These are phyloP conservation scores for Nannochloris sp. DNA, from an alignment of 139 green algal genomes.

Conservation along the genomic window DNA sequence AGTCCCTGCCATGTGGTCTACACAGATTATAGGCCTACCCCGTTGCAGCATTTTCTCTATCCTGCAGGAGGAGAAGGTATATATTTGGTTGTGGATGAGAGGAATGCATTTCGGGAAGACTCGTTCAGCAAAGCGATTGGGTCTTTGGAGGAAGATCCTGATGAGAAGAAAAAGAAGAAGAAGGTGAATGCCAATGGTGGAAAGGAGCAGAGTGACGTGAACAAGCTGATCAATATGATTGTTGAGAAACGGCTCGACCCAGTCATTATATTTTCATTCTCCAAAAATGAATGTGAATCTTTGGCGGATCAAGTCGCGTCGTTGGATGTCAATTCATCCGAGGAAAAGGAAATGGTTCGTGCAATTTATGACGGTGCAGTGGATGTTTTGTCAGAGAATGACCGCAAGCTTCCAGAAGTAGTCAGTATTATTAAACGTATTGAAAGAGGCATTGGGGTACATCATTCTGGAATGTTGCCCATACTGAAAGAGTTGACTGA, in stretches of 20 bases:
- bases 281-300: conserved; percentile 58
- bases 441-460: conserved; percentile 53
- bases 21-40: conserved; percentile 75
- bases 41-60: conserved; percentile 72
- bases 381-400: conserved; percentile 50
- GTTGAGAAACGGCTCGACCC: conserved; percentile 79
- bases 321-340: conserved; percentile 30
- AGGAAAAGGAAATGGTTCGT: conserved; percentile 50
- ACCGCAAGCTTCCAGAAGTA: conserved; percentile 48
- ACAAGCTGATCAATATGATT: conserved; percentile 74
- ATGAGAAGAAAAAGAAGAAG: conserved; percentile 12
- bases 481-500: conserved; percentile 75
- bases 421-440: conserved; percentile 48
- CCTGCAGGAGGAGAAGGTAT: conserved; percentile 54
- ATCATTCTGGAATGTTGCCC: conserved; percentile 70
- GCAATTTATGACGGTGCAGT: conserved; percentile 56
- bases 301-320: conserved; percentile 29
- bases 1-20: conserved; percentile 58
- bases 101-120: conserved; percentile 52
- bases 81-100: conserved; percentile 58
- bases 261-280: conserved; percentile 73
- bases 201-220: conserved; percentile 14
- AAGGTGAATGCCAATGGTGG: conserved; percentile 6
- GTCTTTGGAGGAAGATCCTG: conserved; percentile 24
- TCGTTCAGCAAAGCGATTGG: conserved; percentile 58